phyloP scores from a whole-genome alignment of 2,329 filamentous ascomycete genomes.

The Pseudogymnoascus sp. region DNA sequence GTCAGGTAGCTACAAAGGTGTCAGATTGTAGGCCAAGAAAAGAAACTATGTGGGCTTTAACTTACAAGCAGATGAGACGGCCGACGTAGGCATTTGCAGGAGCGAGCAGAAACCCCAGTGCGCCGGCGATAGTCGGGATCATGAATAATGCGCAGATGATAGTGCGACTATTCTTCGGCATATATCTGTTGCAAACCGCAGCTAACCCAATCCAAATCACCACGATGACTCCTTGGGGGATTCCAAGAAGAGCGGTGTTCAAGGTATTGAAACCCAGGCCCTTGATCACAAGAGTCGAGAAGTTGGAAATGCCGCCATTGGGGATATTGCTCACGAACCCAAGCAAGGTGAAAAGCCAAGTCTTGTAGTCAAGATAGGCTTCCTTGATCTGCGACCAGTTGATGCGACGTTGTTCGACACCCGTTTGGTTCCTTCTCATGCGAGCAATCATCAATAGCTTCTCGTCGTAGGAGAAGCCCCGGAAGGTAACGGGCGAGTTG shows the following conservation, averaged over 20 bases:
- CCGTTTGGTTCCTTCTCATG: constrained; percentile 48
- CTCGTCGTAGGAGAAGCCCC: constrained; percentile 32
- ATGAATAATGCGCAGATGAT: constrained; percentile 49
- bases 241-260: constrained; percentile 46
- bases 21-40: neutral
- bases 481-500: constrained; percentile 40
- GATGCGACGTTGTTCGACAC: constrained; percentile 43
- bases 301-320: constrained; percentile 50
- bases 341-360: constrained; percentile 23
- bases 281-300: constrained; percentile 31
- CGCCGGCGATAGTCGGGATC: constrained; percentile 51
- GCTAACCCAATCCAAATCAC: constrained; percentile 46
- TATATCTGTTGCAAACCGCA: constrained; percentile 32
- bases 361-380: constrained; percentile 34
- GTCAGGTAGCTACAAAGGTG: constrained; percentile 40
- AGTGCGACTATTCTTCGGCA: constrained; percentile 42
- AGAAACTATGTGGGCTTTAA: neutral
- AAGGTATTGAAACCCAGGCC: constrained; percentile 37
- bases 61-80: constrained; percentile 47
- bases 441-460: constrained; percentile 41
- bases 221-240: constrained; percentile 48
- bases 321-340: constrained; percentile 37
- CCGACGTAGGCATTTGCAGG: constrained; percentile 42
- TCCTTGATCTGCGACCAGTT: constrained; percentile 42
- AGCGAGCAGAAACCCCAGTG: constrained; percentile 51